Percentiles rank a stretch among this genome's conserved stretches.
phyloP scores from a whole-genome alignment of 768 basidiomycete genomes.

The Tulasnella calospora region DNA sequence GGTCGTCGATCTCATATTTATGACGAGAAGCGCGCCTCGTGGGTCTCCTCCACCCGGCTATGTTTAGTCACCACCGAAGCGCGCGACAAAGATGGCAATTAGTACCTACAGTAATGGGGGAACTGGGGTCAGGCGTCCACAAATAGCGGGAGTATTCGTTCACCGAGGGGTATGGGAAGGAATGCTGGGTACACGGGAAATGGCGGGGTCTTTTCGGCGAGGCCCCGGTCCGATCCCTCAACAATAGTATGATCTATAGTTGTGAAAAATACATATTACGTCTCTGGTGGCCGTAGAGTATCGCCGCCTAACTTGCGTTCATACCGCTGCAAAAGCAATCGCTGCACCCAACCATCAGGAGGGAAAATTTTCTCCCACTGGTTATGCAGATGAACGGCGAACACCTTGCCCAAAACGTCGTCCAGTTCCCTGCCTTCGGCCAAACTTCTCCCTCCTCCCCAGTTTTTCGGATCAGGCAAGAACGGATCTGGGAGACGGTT shows the following conservation, averaged over 20 bases:
- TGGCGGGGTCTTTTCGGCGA: neutral
- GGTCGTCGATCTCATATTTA: neutral
- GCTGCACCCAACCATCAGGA: conserved; percentile 76
- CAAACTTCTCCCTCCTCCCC: conserved; percentile 47
- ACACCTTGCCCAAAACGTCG: conserved; percentile 60
- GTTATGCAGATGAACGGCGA: conserved; percentile 89
- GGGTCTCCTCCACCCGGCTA: neutral
- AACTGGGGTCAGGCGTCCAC: no score
- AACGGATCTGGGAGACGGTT: conserved; percentile 94
- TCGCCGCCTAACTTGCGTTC: neutral
- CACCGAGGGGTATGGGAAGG: neutral
- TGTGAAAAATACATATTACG: neutral
- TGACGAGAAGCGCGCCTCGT: neutral
- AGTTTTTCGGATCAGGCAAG: conserved; percentile 45
- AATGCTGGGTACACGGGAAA: neutral
- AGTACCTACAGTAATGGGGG: neutral
- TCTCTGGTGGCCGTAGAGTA: neutral
- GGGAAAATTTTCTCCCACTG: conserved; percentile 92
- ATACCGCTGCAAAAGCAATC: conserved; percentile 64
- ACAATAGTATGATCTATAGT: neutral
- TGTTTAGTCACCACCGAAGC: neutral
- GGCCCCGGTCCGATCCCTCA: neutral
- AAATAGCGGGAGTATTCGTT: neutral
- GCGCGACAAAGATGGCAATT: neutral
- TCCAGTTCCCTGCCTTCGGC: conserved; percentile 62